Conservation (phyloP, 768 basidiomycete species). For the Omphalotus guepiniiformis region DNA sequence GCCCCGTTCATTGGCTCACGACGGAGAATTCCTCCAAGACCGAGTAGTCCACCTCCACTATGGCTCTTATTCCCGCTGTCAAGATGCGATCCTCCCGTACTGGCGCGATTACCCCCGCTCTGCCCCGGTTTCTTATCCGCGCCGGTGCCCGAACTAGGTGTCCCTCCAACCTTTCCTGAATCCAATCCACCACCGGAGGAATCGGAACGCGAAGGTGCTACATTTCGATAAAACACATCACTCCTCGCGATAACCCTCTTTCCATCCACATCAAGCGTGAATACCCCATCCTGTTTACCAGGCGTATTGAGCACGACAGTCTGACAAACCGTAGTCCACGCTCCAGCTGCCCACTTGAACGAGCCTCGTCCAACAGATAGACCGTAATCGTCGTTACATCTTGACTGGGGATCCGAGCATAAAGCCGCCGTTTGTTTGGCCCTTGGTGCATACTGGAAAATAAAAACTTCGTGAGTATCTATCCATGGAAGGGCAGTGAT, state of each 20-base stretch:
- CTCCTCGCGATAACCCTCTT: conserved; percentile 42
- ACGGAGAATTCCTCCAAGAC: neutral
- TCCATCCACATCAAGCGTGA: conserved; percentile 64
- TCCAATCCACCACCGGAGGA: no score
- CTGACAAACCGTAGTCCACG: conserved; percentile 72
- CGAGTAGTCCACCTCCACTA: neutral
- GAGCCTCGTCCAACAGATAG: conserved; percentile 72
- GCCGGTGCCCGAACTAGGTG: no score
- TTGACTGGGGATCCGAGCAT: conserved; percentile 54
- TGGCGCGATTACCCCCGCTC: neutral
- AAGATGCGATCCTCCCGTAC: neutral
- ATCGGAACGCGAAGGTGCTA: conserved; percentile 1
- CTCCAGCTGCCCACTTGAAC: conserved; percentile 56
- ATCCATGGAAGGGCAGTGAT: neutral
- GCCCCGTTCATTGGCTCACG: neutral
- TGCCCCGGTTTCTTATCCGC: neutral
- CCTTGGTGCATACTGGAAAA: conserved; percentile 66
- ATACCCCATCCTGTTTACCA: conserved; percentile 61
- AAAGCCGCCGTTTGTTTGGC: conserved; percentile 57
- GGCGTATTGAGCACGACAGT: conserved; percentile 72
- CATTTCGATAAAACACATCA: conserved; percentile 62
- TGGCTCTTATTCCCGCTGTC: neutral
- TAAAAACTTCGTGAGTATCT: neutral
- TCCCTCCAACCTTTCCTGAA: neutral
- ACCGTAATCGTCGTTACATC: conserved; percentile 65